phyloP scores from a whole-genome alignment of 164 flowering plant genomes.

The Umbellularia californica region DNA sequence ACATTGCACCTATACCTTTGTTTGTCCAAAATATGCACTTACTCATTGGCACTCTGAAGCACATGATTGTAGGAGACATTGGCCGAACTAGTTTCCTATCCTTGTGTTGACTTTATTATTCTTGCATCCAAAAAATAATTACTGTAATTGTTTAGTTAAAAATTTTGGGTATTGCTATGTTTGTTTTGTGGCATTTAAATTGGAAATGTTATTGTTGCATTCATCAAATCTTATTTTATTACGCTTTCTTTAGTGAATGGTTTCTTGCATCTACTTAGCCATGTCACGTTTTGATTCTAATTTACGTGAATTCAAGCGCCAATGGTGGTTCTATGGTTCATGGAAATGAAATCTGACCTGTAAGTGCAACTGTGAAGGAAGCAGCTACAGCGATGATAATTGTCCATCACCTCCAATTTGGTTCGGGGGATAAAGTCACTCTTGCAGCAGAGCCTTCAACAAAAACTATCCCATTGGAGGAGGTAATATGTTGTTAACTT shows the following conservation, averaged over 20 bases:
- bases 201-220: too few relatives aligned
- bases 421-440: conserved; percentile 36
- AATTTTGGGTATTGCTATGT: too few relatives aligned
- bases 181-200: too few relatives aligned
- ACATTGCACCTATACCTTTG: too few relatives aligned
- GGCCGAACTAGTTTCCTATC: too few relatives aligned
- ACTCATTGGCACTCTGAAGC: too few relatives aligned
- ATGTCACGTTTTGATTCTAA: neutral
- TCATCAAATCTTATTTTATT: neutral
- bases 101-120: too few relatives aligned
- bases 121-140: too few relatives aligned
- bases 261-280: neutral
- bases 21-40: too few relatives aligned
- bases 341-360: conserved; percentile 8
- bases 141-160: too few relatives aligned
- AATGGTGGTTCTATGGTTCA: conserved; percentile 6
- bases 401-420: conserved; percentile 31
- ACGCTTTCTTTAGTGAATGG: neutral
- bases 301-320: neutral
- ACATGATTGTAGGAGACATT: too few relatives aligned
- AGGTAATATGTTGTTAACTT: conserved; percentile 30
- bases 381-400: conserved; percentile 33
- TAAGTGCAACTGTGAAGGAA: conserved; percentile 42
- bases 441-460: conserved; percentile 38
- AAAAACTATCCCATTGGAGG: conserved; percentile 40